Evolutionary conservation across 2,329 filamentous ascomycete genomes (phyloP), one percentile per base, ranked within the genome.

Genomic region (Orbilia javanica): DNA sequence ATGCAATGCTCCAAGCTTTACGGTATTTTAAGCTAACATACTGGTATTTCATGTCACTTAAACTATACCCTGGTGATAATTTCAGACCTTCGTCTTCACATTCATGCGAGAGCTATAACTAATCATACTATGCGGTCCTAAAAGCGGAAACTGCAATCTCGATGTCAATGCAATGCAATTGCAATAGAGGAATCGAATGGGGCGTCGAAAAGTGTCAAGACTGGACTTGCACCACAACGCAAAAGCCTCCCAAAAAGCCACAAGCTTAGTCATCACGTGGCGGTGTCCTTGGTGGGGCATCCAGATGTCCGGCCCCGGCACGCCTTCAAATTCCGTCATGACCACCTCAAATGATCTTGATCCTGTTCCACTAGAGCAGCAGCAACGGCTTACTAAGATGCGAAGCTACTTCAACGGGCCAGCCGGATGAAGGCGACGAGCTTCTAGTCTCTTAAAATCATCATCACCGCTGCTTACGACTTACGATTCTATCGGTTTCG

Each of bases 91-190:
- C 1, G 8, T 39, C 22, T 22, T 29, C 0, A n/a, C 15, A n/a
- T n/a, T 36, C 8, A 36, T 36, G 34, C n/a, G n/a, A n/a, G n/a
- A n/a, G n/a, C n/a, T n/a, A n/a, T n/a, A n/a, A n/a, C 86, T 86
- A 1, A 88, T 92, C 44, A 83, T 90, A 15, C 88, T 91, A 80
- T 86, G 90, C 66, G 89, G 89, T 0, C 89, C 89, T 0, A 85
- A 87, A 0, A 87, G 87, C 1, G 84, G 86, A n/a, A 85, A 89
- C 80, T 91, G 90, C 79, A 89, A 92, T 76, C 85, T 87, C 53
- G 90, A 92, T 81, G 84, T 91, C 0, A 90, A 90, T 1, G 83
- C 86, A 10, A 80, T 91, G 1, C 85, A n/a, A n/a, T n/a, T n/a
- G n/a, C n/a, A n/a, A n/a, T n/a, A n/a, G n/a, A n/a, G n/a, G n/a